These are phyloP conservation scores for Gossypium thurberi DNA, from an alignment of 345 rosid genomes.

Conservation along the genomic window DNA sequence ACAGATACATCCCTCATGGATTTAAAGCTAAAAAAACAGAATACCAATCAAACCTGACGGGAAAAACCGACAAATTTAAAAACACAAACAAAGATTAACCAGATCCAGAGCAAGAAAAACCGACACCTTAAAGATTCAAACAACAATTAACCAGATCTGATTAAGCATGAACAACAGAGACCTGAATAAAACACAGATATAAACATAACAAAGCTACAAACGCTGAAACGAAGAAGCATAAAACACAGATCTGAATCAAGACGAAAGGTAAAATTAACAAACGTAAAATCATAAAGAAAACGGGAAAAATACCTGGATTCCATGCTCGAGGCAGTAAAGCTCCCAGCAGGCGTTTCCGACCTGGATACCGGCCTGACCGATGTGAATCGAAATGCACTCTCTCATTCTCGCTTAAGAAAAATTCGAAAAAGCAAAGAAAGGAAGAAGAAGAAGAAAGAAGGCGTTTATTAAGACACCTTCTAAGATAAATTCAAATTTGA, in stretches of 20 bases:
- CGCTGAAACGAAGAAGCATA: neutral
- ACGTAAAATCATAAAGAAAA: neutral
- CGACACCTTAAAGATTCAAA: neutral
- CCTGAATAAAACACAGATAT: neutral
- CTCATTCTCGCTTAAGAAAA: conserved; percentile 34
- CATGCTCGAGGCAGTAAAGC: conserved; percentile 62
- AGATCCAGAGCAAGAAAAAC: neutral
- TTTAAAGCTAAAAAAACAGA: neutral
- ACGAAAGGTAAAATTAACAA: neutral
- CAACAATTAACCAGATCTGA: neutral
- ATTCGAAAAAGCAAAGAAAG: neutral
- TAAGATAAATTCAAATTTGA: neutral
- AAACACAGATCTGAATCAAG: neutral
- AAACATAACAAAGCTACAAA: neutral
- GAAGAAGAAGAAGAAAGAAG: conserved; percentile 10
- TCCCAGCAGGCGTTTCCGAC: conserved; percentile 83
- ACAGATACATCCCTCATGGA: neutral
- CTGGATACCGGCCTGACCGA: conserved; percentile 79
- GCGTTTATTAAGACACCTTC: conserved; percentile 67
- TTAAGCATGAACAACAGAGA: neutral
- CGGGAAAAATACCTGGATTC: conserved; percentile 45
- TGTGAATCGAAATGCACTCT: conserved; percentile 72
- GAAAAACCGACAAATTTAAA: neutral
- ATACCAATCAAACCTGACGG: neutral
- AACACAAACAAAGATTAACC: neutral